Evolutionary conservation across 208 protist genomes (phyloP).

Genomic region (Phytomonas sp.): DNA sequence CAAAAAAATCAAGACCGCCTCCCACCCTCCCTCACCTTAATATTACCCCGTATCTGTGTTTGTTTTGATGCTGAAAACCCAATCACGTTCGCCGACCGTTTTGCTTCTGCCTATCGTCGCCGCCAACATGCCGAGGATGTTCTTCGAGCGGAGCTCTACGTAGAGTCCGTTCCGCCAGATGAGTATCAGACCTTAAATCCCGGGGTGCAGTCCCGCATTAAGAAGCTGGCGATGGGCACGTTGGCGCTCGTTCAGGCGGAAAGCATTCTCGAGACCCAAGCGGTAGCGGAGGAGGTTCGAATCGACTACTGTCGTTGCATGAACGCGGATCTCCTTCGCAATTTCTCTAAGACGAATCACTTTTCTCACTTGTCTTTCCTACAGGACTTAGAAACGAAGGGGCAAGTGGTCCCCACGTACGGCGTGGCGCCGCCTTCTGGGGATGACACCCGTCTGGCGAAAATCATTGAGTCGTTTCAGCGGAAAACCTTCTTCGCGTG

Average conservation of each 20-base stretch:
- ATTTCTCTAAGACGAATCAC: conserved; percentile 40
- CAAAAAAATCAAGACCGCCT: not conserved
- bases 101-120: conserved; percentile 70
- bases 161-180: conserved; percentile 93
- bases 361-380: conserved; percentile 21
- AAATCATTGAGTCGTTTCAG: conserved; percentile 39
- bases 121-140: conserved; percentile 67
- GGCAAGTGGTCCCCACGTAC: conserved; percentile 23
- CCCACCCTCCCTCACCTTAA: not conserved
- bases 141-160: conserved; percentile 84
- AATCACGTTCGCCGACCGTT: conserved; percentile 80
- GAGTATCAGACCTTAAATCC: conserved; percentile 76
- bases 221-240: conserved; percentile 60
- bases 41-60: conserved; percentile 77
- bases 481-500: conserved; percentile 46
- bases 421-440: conserved; percentile 33
- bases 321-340: conserved; percentile 76
- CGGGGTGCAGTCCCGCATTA: conserved; percentile 47
- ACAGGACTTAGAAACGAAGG: not conserved
- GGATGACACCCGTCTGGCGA: conserved; percentile 25
- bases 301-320: conserved; percentile 85
- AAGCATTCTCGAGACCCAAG: conserved; percentile 52
- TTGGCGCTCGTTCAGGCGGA: conserved; percentile 66
- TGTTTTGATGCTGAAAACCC: conserved; percentile 92
- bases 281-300: conserved; percentile 69